Percentiles rank a stretch among this genome's conserved stretches.
phyloP scores from a whole-genome alignment of 2,329 filamentous ascomycete species.

The Colletotrichum neosansevieriae region DNA sequence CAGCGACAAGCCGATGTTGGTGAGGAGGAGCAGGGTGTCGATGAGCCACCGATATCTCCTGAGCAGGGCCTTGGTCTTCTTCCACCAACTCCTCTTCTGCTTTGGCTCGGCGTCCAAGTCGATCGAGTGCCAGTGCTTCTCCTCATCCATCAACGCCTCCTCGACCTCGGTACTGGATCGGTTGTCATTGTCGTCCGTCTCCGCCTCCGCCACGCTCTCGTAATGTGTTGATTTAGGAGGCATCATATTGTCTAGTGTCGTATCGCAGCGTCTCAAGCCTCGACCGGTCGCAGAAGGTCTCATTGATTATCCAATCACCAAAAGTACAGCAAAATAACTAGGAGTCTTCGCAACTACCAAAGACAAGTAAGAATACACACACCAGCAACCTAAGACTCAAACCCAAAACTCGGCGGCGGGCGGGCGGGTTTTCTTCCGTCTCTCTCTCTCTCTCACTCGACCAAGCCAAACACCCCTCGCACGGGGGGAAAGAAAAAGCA shows the following conservation, averaged over 20 bases:
- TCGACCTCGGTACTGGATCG: constrained; percentile 37
- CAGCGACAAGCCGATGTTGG: constrained; percentile 34
- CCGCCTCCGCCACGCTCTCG: constrained; percentile 1
- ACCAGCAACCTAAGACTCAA: neutral
- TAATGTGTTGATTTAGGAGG: constrained; percentile 10
- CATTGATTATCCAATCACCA: neutral
- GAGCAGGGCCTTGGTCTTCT: constrained; percentile 19
- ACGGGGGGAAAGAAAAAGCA: no score
- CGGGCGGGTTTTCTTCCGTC: constrained; percentile 8
- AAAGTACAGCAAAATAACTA: no score
- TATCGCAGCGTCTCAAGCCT: neutral
- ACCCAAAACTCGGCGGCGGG: neutral
- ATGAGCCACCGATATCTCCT: constrained; percentile 34
- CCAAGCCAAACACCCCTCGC: neutral
- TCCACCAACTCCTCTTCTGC: constrained; percentile 2
- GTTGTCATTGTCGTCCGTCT: constrained; percentile 18
- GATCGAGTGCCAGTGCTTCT: constrained; percentile 39
- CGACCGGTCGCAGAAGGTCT: neutral
- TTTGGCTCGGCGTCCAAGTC: neutral
- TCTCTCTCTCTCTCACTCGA: neutral
- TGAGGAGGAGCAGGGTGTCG: constrained; percentile 32
- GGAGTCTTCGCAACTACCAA: neutral
- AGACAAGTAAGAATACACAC: no score
- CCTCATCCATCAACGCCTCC: constrained; percentile 27
- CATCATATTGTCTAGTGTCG: neutral